These are phyloP conservation scores for Physcomitrellopsis africana DNA, from an alignment of 225 moss, liverwort and hornwort species.

Conservation along the genomic window DNA sequence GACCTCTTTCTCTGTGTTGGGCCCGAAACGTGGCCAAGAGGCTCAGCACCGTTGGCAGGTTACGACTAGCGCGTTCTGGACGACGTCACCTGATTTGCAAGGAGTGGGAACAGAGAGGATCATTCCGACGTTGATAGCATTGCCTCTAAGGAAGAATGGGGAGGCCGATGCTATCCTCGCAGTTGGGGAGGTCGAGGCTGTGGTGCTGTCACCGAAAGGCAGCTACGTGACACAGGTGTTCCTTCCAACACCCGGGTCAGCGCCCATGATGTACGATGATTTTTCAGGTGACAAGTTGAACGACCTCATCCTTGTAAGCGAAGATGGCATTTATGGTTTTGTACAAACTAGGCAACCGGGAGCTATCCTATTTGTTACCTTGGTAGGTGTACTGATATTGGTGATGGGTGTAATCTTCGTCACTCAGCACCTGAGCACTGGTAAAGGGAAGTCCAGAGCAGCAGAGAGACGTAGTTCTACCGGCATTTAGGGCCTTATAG, in stretches of 20 bases:
- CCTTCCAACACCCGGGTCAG: constrained; percentile 60
- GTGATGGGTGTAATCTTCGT: constrained; percentile 85
- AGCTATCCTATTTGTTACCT: constrained; percentile 80
- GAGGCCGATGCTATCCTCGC: constrained; percentile 74
- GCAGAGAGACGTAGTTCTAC: constrained; percentile 50
- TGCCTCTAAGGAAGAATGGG: constrained; percentile 60
- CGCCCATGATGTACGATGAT: constrained; percentile 61
- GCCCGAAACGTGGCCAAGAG: constrained; percentile 63
- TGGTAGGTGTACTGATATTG: constrained; percentile 77
- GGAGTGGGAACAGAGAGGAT: constrained; percentile 34
- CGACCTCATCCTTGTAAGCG: constrained; percentile 74
- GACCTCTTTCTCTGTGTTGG: constrained; percentile 72
- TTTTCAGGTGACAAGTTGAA: constrained; percentile 87
- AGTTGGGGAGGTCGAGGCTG: constrained; percentile 79
- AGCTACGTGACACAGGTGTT: constrained; percentile 52
- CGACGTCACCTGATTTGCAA: constrained; percentile 52
- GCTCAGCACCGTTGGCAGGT: constrained; percentile 86
- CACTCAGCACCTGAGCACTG: constrained; percentile 75
- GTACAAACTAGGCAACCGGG: constrained; percentile 88
- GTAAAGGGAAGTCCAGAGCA: constrained; percentile 73
- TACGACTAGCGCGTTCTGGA: constrained; percentile 78
- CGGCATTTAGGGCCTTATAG: constrained; percentile 29
- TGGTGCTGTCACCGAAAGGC: constrained; percentile 82
- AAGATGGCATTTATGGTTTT: constrained; percentile 74
- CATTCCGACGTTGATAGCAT: constrained; percentile 61